Conservation (phyloP, 1,284 basidiomycete species). For the Marasmius oreades region DNA sequence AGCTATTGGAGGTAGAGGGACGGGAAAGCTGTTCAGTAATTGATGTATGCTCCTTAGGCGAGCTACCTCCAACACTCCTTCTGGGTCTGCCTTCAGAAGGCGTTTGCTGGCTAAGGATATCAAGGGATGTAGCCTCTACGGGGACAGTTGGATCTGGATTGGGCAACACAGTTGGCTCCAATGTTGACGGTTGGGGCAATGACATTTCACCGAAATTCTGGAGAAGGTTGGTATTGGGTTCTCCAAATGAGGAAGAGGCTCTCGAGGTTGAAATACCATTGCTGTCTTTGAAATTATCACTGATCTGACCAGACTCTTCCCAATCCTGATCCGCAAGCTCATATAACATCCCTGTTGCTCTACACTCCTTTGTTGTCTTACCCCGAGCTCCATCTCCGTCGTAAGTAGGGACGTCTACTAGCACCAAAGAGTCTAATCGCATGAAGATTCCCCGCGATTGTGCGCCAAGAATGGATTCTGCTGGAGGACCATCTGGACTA, state of each 20-base stretch:
- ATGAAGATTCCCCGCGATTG: constrained; percentile 63
- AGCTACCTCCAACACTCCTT: not conserved
- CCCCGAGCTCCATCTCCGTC: constrained; percentile 28
- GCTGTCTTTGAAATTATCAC: constrained; percentile 10
- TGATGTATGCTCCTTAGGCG: constrained; percentile 7
- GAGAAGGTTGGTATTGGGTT: not conserved
- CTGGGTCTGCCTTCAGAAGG: not conserved
- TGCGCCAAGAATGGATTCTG: constrained; percentile 43
- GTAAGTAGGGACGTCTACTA: constrained; percentile 44
- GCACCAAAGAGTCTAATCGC: constrained; percentile 56
- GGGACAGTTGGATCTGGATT: constrained; percentile 26
- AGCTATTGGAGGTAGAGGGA: constrained; percentile 33
- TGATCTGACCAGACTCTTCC: constrained; percentile 38
- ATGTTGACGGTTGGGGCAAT: constrained; percentile 27
- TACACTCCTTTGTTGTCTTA: constrained; percentile 48
- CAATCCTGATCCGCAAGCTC: constrained; percentile 72
- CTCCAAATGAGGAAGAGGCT: not conserved
- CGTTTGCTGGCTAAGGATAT: constrained; percentile 1
- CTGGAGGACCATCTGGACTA: constrained; percentile 19
- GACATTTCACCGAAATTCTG: not conserved
- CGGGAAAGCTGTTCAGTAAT: constrained; percentile 35
- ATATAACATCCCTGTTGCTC: constrained; percentile 65
- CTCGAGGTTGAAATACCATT: not conserved
- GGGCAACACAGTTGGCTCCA: constrained; percentile 27
- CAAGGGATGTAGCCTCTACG: constrained; percentile 7